A percentile compares a stretch with the other conserved stretches of the same genome.
These are phyloP conservation scores for Mucor sp. DNA, from an alignment of 371 early-diverging fungal genomes.

Conservation along the genomic window DNA sequence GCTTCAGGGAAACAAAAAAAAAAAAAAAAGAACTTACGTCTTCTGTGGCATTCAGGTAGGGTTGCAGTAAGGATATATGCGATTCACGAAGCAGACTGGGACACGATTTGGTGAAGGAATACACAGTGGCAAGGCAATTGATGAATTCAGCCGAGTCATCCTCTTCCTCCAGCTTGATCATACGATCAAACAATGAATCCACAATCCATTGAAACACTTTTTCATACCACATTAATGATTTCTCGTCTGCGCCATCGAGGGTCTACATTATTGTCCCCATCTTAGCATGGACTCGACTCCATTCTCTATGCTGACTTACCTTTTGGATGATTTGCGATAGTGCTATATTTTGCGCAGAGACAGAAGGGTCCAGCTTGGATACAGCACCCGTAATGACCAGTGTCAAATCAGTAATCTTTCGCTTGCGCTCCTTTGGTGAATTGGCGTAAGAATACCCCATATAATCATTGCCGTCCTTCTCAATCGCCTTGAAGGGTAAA, in stretches of 20 bases:
- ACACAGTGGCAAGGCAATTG: conserved; percentile 39
- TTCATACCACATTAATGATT: conserved; percentile 33
- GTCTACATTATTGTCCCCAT: conserved; percentile 29
- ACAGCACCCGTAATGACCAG: conserved; percentile 53
- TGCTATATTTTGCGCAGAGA: conserved; percentile 20
- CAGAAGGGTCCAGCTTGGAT: conserved; percentile 29
- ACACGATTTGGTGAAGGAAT: conserved; percentile 49
- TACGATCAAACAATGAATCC: conserved; percentile 67
- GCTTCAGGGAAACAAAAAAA: no score
- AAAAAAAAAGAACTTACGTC: no score
- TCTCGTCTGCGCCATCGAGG: conserved; percentile 36
- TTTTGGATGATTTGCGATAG: conserved; percentile 37
- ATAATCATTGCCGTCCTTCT: conserved; percentile 37
- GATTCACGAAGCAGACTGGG: conserved; percentile 41
- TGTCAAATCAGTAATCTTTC: conserved; percentile 43
- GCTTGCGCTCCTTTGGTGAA: conserved; percentile 39
- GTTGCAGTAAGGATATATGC: conserved; percentile 51
- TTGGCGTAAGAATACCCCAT: conserved; percentile 38
- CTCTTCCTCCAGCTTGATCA: conserved; percentile 59
- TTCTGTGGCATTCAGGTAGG: conserved; percentile 45
- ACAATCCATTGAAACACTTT: conserved; percentile 64
- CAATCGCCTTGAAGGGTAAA: conserved; percentile 47
- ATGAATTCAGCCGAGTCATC: conserved; percentile 34
- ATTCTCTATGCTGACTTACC: conserved; percentile 10
- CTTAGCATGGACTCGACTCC: neutral